Base-by-base conservation (phyloP, 345 rosid genomes). In the Schrenkiella parvula region DNA sequence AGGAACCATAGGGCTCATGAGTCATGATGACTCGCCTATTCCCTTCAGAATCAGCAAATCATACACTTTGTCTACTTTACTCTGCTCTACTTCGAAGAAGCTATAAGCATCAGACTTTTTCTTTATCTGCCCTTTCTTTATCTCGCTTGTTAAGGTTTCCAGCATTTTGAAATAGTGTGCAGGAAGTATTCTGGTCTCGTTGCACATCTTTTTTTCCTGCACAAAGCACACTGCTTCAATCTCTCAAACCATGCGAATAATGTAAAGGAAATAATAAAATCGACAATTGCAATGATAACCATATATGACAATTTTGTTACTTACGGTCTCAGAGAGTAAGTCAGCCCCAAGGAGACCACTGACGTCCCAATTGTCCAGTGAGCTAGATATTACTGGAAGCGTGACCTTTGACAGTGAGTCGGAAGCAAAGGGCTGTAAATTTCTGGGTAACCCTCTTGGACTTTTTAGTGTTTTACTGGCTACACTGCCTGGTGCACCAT, bases 101-200 rank as follows among this genome's bases (percentile, higher is more conserved):
- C 65, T 74, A 81, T 91, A 83, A 12, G 98, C 97, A 74, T 91
- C 98, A 4, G 95, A 77, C 81, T 87, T 95, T 59, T 82, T 80
- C 71, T 79, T 82, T 23, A 95, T 67, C 42, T 71, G 84, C 63
- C 96, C 96, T 59, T 77, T 85, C 84, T 80, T 60, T 17, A 91
- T 81, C 83, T 85, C 91, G 22, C 51, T 66, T 12, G 93, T 84
- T 79, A 95, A 74, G 18, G 70, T 80, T 59, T 91, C 89, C 63
- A 88, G 72, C 93, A 95, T 89, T 38, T 81, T 85, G 41, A 95
- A 87, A 77, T 95, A 95, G 64, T 95, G 96, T 4, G 88, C 60
- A 6, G 97, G 99, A n/a, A 91, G 80, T 69, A 89, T 74, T 78
- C 90, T 85, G 47, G 78, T 80, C 79, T 91, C 97, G 7, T 78